A percentile compares a stretch with the other conserved stretches of the same genome.
These are phyloP conservation scores for Cutaneotrichosporon spelunceum DNA, from an alignment of 1,284 basidiomycete genomes.

Conservation along the genomic window DNA sequence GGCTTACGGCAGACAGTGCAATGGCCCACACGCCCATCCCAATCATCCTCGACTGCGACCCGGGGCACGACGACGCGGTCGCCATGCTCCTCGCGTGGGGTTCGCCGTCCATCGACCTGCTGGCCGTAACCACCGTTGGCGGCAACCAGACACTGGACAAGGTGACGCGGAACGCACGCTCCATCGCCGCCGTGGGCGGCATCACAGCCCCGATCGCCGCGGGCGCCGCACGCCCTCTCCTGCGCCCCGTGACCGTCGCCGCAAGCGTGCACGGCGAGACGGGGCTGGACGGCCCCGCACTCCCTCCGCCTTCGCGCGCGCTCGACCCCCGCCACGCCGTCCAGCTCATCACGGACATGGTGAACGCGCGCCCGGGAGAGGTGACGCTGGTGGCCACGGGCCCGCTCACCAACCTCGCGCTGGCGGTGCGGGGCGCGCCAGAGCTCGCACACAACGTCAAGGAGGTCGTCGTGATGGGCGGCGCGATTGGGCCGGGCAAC, in stretches of 20 bases:
- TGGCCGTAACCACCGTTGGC: conserved; percentile 26
- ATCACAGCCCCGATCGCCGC: conserved; percentile 19
- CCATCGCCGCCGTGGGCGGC: conserved; percentile 21
- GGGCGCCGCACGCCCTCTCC: conserved; percentile 7
- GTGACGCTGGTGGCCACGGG: conserved; percentile 25
- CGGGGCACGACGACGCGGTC: conserved; percentile 29
- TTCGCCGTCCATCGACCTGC: conserved; percentile 23
- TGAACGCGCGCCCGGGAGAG: conserved; percentile 16
- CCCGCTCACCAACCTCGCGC: conserved; percentile 27
- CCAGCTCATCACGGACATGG: conserved; percentile 20
- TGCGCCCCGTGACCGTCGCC: conserved; percentile 9
- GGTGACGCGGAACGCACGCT: conserved; percentile 22
- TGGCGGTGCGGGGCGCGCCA: conserved; percentile 17
- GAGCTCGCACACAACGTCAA: conserved; percentile 10
- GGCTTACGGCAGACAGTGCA: not conserved
- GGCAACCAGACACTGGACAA: conserved; percentile 26
- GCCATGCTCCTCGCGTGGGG: conserved; percentile 26
- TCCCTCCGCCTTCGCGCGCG: conserved; percentile 4
- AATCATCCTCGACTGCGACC: conserved; percentile 31
- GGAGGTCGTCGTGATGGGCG: conserved; percentile 28
- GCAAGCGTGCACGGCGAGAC: conserved; percentile 19
- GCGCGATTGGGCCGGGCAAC: conserved; percentile 21
- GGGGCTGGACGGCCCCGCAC: conserved; percentile 20
- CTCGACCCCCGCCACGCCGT: conserved; percentile 18
- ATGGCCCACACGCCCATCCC: not conserved